These are phyloP conservation scores for Sporormia fimetaria DNA, from an alignment of 495 filamentous ascomycete species.

Conservation along the genomic window DNA sequence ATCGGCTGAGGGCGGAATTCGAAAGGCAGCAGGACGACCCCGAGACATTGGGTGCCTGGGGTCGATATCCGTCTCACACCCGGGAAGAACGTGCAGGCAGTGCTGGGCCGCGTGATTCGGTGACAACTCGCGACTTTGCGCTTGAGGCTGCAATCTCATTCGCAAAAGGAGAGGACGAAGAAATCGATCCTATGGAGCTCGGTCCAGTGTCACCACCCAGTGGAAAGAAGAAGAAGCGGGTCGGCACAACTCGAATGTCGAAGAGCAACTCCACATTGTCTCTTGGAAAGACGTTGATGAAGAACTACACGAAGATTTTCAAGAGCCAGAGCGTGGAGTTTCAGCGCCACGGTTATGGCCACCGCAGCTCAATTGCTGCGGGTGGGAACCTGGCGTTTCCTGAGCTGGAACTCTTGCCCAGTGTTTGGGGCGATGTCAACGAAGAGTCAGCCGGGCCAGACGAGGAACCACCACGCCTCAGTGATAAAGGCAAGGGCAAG, in stretches of 20 bases:
- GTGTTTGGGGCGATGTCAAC: conserved; percentile 9
- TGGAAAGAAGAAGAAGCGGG: conserved; percentile 13
- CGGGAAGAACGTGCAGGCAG: conserved; percentile 13
- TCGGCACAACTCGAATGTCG: conserved; percentile 3
- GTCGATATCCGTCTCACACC: conserved; percentile 23
- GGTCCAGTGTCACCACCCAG: neutral
- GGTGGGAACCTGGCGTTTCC: conserved; percentile 22
- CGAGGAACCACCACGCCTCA: neutral
- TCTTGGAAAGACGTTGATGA: conserved; percentile 21
- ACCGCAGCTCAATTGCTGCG: conserved; percentile 18
- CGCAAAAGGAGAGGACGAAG: conserved; percentile 3
- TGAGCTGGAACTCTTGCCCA: conserved; percentile 25
- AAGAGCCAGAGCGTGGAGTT: conserved; percentile 24
- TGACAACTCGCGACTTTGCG: conserved; percentile 25
- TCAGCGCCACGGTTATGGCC: conserved; percentile 19
- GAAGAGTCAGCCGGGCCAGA: neutral
- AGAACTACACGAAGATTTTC: conserved; percentile 24
- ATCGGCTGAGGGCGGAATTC: conserved; percentile 1
- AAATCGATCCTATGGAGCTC: conserved; percentile 5
- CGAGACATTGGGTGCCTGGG: conserved; percentile 18
- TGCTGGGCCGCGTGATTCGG: conserved; percentile 15
- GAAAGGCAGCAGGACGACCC: conserved; percentile 3
- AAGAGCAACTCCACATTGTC: conserved; percentile 22
- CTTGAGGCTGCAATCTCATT: conserved; percentile 15
- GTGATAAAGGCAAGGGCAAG: conserved; percentile 3